Evolutionary conservation across 139 green algal species (phyloP).

Genomic region (Coelastrella sp.): DNA sequence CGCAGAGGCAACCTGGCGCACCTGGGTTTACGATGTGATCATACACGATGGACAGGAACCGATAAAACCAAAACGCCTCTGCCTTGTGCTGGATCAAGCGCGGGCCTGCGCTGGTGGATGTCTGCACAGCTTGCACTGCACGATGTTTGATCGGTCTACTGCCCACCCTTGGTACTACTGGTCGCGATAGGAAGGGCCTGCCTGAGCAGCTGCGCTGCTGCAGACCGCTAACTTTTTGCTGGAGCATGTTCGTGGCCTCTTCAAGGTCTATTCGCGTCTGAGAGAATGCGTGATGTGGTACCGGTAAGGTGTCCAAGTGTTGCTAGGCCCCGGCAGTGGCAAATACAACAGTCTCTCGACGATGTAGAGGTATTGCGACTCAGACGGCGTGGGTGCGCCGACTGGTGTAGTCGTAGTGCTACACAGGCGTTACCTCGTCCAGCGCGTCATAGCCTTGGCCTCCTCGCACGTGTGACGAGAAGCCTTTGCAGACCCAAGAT

Average conservation of each 20-base stretch:
- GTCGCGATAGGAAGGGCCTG: background rate
- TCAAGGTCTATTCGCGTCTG: background rate
- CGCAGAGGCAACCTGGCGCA: background rate
- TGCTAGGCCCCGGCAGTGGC: too few relatives aligned
- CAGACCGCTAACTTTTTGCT: background rate
- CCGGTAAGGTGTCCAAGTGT: background rate
- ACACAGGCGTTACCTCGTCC: background rate
- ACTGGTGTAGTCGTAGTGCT: background rate
- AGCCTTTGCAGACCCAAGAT: too few relatives aligned
- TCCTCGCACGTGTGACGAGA: background rate
- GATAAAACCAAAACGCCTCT: constrained; percentile 90
- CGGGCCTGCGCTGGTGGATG: constrained; percentile 33
- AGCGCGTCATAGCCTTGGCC: background rate
- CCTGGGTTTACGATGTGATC: constrained; percentile 90
- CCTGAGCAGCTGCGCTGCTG: background rate
- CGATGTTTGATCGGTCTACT: background rate
- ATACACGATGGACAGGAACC: constrained; percentile 91
- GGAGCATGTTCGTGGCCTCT: background rate
- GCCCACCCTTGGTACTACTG: constrained; percentile 13
- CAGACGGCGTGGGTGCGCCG: too few relatives aligned
- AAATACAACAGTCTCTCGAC: too few relatives aligned
- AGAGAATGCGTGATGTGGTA: background rate
- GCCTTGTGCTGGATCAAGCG: constrained; percentile 95
- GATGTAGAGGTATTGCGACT: too few relatives aligned
- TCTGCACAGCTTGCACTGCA: constrained; percentile 29